These are phyloP conservation scores for Bipolaris bicolor DNA, from an alignment of 2,329 filamentous ascomycete genomes.

Conservation along the genomic window DNA sequence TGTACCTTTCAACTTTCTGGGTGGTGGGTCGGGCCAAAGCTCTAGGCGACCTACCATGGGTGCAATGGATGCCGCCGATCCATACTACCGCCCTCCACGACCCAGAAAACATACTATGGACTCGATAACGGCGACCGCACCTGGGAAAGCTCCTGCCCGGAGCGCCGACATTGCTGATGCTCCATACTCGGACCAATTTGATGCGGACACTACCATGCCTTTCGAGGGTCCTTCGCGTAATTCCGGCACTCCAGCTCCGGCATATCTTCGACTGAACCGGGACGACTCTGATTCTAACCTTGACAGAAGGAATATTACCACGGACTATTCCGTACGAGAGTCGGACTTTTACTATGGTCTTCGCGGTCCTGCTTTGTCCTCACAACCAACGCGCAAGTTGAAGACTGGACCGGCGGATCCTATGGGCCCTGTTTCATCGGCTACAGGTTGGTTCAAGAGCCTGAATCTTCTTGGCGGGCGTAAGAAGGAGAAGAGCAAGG, in stretches of 20 bases:
- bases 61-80: slow-evolving; percentile 61
- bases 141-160: slow-evolving; percentile 53
- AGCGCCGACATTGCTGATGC: slow-evolving; percentile 56
- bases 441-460: slow-evolving; percentile 83
- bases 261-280: slow-evolving; percentile 58
- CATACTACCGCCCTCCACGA: slow-evolving; percentile 87
- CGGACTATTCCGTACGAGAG: slow-evolving; percentile 92
- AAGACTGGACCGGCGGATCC: slow-evolving; percentile 96
- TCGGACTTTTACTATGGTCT: slow-evolving; percentile 97
- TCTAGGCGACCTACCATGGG: slow-evolving; percentile 49
- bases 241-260: slow-evolving; percentile 49
- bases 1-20: slow-evolving; percentile 74
- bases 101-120: slow-evolving; percentile 66
- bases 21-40: slow-evolving; percentile 50
- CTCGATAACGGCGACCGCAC: slow-evolving; percentile 55
- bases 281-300: slow-evolving; percentile 62
- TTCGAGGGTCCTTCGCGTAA: slow-evolving; percentile 45
- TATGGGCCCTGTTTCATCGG: slow-evolving; percentile 86
- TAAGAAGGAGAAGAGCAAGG: slow-evolving; percentile 92
- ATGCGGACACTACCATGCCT: slow-evolving; percentile 35
- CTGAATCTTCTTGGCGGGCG: slow-evolving; percentile 74
- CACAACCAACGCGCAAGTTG: slow-evolving; percentile 79
- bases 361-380: slow-evolving; percentile 83
- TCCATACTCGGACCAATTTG: slow-evolving; percentile 54
- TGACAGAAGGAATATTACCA: slow-evolving; percentile 61